These are phyloP conservation scores for Naganishia friedmannii DNA, from an alignment of 768 basidiomycete genomes.

Conservation along the genomic window DNA sequence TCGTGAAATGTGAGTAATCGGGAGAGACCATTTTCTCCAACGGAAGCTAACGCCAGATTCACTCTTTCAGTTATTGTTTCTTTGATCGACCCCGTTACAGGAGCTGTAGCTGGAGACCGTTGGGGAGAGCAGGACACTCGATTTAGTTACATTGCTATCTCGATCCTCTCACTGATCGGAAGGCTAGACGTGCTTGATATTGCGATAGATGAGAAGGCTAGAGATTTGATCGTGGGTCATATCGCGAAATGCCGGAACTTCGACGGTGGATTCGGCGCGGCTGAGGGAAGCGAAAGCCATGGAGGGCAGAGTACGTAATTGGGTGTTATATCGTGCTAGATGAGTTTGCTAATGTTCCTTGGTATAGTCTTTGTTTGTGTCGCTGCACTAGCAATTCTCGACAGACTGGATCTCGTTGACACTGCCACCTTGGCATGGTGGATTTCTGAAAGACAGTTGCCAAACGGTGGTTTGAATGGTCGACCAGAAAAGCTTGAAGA, in stretches of 20 bases:
- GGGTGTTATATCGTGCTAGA: neutral
- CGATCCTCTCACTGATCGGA: slow-evolving; percentile 75
- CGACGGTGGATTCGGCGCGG: slow-evolving; percentile 88
- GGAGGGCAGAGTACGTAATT: slow-evolving; percentile 76
- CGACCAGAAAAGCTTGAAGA: slow-evolving; percentile 97
- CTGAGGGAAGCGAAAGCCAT: slow-evolving; percentile 86
- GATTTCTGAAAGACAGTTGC: slow-evolving; percentile 87
- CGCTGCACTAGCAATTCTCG: slow-evolving; percentile 80
- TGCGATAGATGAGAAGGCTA: slow-evolving; percentile 31
- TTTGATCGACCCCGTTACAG: slow-evolving; percentile 72
- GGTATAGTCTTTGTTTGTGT: slow-evolving; percentile 79
- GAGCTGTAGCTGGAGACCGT: slow-evolving; percentile 81
- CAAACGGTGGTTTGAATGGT: slow-evolving; percentile 90
- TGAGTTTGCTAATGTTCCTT: neutral
- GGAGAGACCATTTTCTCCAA: neutral
- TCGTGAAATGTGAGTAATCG: slow-evolving; percentile 65
- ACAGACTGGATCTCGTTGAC: slow-evolving; percentile 73
- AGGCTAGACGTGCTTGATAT: slow-evolving; percentile 65
- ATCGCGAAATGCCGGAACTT: slow-evolving; percentile 80
- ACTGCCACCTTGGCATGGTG: slow-evolving; percentile 81
- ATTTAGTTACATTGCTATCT: slow-evolving; percentile 83
- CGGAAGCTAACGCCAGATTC: neutral
- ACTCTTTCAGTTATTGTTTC: slow-evolving; percentile 72
- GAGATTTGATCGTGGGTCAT: slow-evolving; percentile 58
- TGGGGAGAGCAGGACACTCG: slow-evolving; percentile 93